Percentiles rank a stretch among this genome's conserved stretches.
phyloP scores from a whole-genome alignment of 169 alveolate species.

The Eimeria mitis region DNA sequence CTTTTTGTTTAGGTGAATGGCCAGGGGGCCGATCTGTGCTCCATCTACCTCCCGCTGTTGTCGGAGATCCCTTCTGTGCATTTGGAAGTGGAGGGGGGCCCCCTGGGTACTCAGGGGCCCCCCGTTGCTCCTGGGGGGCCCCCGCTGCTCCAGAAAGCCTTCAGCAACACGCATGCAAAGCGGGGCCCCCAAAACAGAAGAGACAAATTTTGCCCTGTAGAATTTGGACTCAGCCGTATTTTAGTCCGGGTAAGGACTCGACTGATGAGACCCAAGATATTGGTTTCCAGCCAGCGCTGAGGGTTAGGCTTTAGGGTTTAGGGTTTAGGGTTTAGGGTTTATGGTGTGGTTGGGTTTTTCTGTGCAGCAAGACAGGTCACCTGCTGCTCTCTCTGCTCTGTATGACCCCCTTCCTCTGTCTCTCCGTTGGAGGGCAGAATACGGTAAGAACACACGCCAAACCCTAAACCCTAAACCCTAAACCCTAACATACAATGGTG shows the following conservation, averaged over 20 bases:
- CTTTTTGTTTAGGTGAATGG: slow-evolving; percentile 12
- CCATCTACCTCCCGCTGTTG: slow-evolving; percentile 46
- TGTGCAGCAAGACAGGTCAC: slow-evolving; percentile 57
- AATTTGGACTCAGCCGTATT: not conserved
- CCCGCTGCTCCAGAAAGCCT: not conserved
- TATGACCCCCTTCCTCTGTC: slow-evolving; percentile 43
- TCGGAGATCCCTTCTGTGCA: slow-evolving; percentile 31
- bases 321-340: not conserved
- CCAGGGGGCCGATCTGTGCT: slow-evolving; percentile 10
- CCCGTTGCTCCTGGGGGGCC: not conserved
- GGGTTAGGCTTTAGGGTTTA: slow-evolving; percentile 7
- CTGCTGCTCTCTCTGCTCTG: slow-evolving; percentile 41
- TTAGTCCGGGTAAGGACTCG: not conserved
- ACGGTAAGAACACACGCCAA: not conserved
- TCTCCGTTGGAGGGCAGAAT: slow-evolving; percentile 41
- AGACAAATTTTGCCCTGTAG: not conserved
- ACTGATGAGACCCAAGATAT: not conserved
- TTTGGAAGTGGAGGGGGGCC: slow-evolving; percentile 15
- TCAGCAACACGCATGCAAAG: not conserved
- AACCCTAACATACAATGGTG: not conserved
- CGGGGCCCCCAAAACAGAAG: not conserved
- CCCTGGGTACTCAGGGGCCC: slow-evolving; percentile 1
- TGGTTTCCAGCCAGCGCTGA: not conserved
- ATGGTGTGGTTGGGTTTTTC: not conserved
- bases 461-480: slow-evolving; percentile 5